Evolutionary conservation across 306 rosid genomes (phyloP).

Genomic region (Sicyos baderoa): DNA sequence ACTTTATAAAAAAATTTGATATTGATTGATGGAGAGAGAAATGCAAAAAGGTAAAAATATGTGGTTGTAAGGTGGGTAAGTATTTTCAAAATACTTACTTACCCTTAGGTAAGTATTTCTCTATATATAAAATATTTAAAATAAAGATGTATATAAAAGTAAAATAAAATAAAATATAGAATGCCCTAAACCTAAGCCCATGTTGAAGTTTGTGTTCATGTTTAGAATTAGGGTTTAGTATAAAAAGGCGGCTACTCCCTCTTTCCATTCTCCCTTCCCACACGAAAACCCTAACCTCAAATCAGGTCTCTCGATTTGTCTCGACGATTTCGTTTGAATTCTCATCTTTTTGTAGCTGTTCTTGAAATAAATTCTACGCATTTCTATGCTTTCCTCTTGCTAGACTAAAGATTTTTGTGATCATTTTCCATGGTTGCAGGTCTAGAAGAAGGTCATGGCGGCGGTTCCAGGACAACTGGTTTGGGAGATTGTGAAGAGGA

Average conservation of each 20-base stretch:
- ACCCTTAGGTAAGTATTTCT: too few relatives aligned
- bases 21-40: too few relatives aligned
- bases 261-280: neutral
- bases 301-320: conserved; percentile 6
- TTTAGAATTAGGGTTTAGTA: conserved; percentile 44
- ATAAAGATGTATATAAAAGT: too few relatives aligned
- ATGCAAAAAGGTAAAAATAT: too few relatives aligned
- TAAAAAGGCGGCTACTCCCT: neutral
- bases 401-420: neutral
- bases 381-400: neutral
- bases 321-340: neutral
- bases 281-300: conserved; percentile 14
- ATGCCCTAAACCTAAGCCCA: neutral
- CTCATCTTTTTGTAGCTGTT: neutral
- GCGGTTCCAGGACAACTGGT: conserved; percentile 76
- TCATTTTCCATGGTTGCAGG: conserved; percentile 15
- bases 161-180: neutral
- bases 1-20: too few relatives aligned
- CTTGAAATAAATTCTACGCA: neutral
- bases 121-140: too few relatives aligned
- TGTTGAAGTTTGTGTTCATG: neutral
- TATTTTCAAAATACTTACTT: too few relatives aligned
- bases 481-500: conserved; percentile 94
- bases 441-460: conserved; percentile 40
- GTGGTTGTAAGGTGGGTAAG: too few relatives aligned